These are phyloP conservation scores for Chamaecyparis obtusa DNA, from an alignment of 75 land plant genomes.

Conservation along the genomic window DNA sequence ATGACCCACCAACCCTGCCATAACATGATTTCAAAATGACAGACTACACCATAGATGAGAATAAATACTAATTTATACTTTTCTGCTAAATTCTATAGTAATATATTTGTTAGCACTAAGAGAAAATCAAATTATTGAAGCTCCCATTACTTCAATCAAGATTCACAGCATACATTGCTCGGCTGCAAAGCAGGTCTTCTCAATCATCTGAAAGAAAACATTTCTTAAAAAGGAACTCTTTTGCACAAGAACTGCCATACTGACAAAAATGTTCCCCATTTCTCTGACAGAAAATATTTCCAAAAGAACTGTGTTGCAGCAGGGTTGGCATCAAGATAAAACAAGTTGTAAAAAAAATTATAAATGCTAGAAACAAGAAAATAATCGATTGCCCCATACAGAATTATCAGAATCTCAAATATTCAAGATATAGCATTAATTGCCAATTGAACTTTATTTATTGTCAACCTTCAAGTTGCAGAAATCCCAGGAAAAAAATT, in stretches of 20 bases:
- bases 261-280: not conserved
- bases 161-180: not conserved
- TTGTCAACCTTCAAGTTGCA: not conserved
- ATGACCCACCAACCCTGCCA: constrained; percentile 74
- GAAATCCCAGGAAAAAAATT: not conserved
- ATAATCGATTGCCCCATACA: not conserved
- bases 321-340: not conserved
- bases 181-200: constrained; percentile 8
- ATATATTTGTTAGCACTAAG: not conserved
- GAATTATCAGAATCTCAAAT: not conserved
- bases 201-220: not conserved
- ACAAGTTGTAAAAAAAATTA: not conserved
- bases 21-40: constrained; percentile 17
- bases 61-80: not conserved
- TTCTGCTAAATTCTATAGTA: not conserved
- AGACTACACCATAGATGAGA: not conserved
- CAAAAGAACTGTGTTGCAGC: not conserved
- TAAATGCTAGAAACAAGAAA: not conserved
- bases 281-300: not conserved
- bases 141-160: not conserved
- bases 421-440: not conserved
- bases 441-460: not conserved
- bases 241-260: not conserved
- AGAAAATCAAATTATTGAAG: not conserved
- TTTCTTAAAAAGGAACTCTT: not conserved